Percentiles rank a stretch among this genome's conserved stretches.
phyloP scores from a whole-genome alignment of 2,329 filamentous ascomycete species.

The Cadophora sp. region DNA sequence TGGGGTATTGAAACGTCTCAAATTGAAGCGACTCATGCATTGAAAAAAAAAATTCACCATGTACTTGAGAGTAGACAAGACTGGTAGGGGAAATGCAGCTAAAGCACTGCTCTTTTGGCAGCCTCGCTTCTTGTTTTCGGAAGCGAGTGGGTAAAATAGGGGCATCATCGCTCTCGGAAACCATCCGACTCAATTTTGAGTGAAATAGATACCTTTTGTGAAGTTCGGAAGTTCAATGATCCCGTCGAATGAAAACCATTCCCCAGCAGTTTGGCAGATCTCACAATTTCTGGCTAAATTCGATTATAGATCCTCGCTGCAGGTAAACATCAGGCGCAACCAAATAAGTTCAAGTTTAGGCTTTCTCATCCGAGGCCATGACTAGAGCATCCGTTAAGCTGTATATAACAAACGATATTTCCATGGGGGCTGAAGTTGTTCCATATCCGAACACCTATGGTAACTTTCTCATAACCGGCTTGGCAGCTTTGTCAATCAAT shows the following conservation, averaged over 20 bases:
- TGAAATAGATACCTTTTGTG: background rate
- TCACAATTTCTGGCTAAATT: background rate
- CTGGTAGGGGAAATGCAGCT: too few relatives aligned
- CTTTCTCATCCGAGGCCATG: conserved; percentile 2
- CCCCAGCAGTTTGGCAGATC: background rate
- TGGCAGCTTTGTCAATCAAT: background rate
- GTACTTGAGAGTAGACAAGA: background rate
- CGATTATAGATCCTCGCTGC: background rate
- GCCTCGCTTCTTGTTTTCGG: background rate
- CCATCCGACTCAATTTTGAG: background rate
- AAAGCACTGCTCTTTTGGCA: background rate
- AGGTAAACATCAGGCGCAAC: conserved; percentile 16
- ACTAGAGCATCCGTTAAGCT: background rate
- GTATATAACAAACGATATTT: conserved; percentile 13
- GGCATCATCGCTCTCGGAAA: background rate
- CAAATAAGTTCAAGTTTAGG: conserved; percentile 16
- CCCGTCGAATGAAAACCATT: background rate
- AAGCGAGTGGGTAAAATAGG: background rate
- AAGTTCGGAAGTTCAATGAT: background rate
- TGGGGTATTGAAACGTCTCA: background rate
- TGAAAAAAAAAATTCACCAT: background rate
- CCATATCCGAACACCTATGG: background rate
- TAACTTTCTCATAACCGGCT: background rate
- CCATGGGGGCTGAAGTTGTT: conserved; percentile 6
- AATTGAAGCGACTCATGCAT: background rate